phyloP scores from a whole-genome alignment of 495 filamentous ascomycete genomes.

The Penicillium pancosmium region DNA sequence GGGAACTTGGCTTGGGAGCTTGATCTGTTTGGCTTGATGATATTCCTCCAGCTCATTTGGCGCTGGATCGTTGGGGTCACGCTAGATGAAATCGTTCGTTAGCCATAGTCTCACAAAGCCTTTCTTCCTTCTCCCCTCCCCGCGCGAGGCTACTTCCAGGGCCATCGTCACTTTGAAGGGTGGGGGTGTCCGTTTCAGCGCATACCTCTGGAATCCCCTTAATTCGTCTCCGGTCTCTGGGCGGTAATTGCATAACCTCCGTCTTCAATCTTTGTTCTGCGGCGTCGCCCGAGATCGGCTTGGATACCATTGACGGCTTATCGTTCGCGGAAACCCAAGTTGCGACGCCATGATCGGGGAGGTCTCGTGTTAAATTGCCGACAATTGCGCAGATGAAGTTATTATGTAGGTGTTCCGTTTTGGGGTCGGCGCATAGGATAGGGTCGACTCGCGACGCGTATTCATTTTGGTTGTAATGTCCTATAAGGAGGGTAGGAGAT shows the following conservation, averaged over 20 bases:
- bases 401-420: slow-evolving; percentile 85
- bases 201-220: slow-evolving; percentile 72
- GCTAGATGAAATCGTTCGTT: slow-evolving; percentile 41
- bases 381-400: slow-evolving; percentile 83
- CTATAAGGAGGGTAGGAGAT: slow-evolving; percentile 45
- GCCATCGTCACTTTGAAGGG: neutral
- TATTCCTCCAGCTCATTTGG: slow-evolving; percentile 70
- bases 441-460: slow-evolving; percentile 74
- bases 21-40: slow-evolving; percentile 66
- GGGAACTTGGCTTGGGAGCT: slow-evolving; percentile 71
- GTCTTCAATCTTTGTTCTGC: slow-evolving; percentile 87
- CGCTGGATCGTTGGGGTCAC: slow-evolving; percentile 65
- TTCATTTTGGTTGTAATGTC: slow-evolving; percentile 83
- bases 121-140: too few relatives aligned
- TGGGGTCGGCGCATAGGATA: slow-evolving; percentile 68
- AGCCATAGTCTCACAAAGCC: neutral
- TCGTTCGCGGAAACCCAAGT: slow-evolving; percentile 96
- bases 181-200: neutral
- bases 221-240: slow-evolving; percentile 80
- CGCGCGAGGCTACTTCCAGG: too few relatives aligned
- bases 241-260: slow-evolving; percentile 90
- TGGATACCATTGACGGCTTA: slow-evolving; percentile 80
- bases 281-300: slow-evolving; percentile 84
- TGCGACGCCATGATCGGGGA: slow-evolving; percentile 88
- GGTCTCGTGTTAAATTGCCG: slow-evolving; percentile 83